Base-by-base conservation (phyloP, 257 asterid species). In the Dorcoceras hygrometricum region DNA sequence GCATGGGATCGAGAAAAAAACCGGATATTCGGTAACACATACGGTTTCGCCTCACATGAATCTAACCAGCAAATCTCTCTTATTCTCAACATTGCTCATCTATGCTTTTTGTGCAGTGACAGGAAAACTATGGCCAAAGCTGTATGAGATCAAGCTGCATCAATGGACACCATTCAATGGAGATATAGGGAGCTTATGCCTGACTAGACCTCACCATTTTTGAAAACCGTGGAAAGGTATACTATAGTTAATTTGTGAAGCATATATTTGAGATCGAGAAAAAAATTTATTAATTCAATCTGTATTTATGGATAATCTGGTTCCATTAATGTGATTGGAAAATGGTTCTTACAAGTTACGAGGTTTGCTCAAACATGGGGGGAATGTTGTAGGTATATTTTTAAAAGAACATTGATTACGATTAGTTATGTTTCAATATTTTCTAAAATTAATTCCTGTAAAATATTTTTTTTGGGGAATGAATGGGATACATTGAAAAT, bases 121-220 rank as follows among this genome's bases (percentile, higher is more conserved):
- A 55, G 95, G 95, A 34, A 87, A 87, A 73, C 82, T 87, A 29
- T 87, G 95, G 95, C 95, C 89, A 5, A 87, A 81, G 82, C 71
- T 85, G 5, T 87, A 68, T 46, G 91, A 87, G 79, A 76, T 87
- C 63, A 83, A 79, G 79, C 74, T 83, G 82, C 81, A 50, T 1
- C 82, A 75, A 8, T 65, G 63, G 67, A 73, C 61, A 75, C 80
- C 86, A 59, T 71, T 81, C 70, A 23, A 61, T 4, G 81, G 80
- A 58, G 80, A 83, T 57, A 69, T 83, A 31, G 39, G 72, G 72
- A 72, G 58, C n/a, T 75, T 78, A 27, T 87, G 95, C 77, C 83
- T 81, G 73, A 83, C 71, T 2, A 68, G 25, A 20, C 73, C 83
- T 26, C 69, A 27, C 66, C 64, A 73, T 66, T 76, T 86, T 56